A percentile compares a stretch with the other conserved stretches of the same genome.
phyloP scores from a whole-genome alignment of 495 filamentous ascomycete genomes.

The Apiosordaria backusii region DNA sequence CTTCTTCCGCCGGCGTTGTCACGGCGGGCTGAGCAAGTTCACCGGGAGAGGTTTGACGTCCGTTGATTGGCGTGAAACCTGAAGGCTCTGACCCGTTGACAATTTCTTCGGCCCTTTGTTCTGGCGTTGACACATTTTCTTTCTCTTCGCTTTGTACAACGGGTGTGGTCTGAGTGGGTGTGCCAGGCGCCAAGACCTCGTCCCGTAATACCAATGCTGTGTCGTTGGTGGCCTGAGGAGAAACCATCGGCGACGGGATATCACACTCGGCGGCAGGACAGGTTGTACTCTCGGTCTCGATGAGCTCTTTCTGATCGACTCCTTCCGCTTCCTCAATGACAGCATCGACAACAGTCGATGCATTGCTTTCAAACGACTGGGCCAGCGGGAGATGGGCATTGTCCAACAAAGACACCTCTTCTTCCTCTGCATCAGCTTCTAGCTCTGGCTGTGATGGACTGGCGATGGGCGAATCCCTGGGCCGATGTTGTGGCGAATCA shows the following conservation, averaged over 20 bases:
- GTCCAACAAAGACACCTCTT: not conserved
- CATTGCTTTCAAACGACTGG: not conserved
- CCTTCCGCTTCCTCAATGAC: not conserved
- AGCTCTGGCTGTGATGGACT: not conserved
- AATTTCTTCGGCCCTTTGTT: constrained; percentile 1
- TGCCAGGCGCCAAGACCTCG: not conserved
- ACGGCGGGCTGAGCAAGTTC: not conserved
- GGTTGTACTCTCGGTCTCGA: not conserved
- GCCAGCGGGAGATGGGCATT: not conserved
- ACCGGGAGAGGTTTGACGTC: constrained; percentile 22
- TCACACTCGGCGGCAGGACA: not conserved
- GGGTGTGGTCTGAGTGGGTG: not conserved
- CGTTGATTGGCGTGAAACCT: constrained; percentile 35
- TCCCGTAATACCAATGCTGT: not conserved
- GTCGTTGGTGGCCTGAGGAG: not conserved
- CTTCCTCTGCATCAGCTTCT: not conserved
- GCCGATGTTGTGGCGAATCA: constrained; percentile 20
- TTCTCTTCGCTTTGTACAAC: not conserved
- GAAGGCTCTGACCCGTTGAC: constrained; percentile 15
- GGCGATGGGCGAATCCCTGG: not conserved
- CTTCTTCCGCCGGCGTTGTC: not conserved
- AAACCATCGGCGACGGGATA: not conserved
- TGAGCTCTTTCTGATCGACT: not conserved
- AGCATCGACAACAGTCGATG: not conserved
- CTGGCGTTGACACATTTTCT: not conserved